Base-by-base conservation (phyloP, 2,329 filamentous ascomycete species). In the Penicillium frequentans region DNA sequence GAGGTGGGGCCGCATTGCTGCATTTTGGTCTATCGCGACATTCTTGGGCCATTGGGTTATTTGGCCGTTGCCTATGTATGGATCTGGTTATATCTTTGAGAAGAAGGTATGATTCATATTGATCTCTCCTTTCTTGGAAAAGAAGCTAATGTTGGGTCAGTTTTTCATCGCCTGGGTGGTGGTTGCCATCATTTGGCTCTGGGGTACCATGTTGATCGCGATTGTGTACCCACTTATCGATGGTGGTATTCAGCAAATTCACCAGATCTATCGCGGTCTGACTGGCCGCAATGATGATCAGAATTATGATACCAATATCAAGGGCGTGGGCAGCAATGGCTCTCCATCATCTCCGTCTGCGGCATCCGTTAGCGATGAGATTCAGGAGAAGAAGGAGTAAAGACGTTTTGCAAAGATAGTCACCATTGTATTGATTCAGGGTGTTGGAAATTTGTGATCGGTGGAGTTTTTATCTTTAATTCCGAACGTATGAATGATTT, bases 51-150 rank as follows among this genome's bases (percentile, higher is more conserved):
- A 83, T 52, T 82, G 79, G 80, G 79, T 84, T 1, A 57, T 84
- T 2, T 84, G 81, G 81, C 82, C 82, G 0, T 68, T 84, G 45
- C 81, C 81, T 0, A 84, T 84, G 80, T 84, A 84, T 60, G 82
- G 76, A 0, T 75, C 79, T 0, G 74, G 76, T 9, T 83, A 83
- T 54, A 68, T 83, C 0, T 83, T 83, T 59, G 70, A 71, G 1
- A 77, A 79, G 54, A 68, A 67, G 57, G 74, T 75, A 61, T 21
- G 52, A 47, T 3, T 33, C 3, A 2, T 3, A 21, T 31, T 5
- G 1, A 26, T 4, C 2, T 10, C 29, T 29, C 9, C 13, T 1
- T 49, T 8, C 52, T 13, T 10, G 43, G 14, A 11, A 29, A 13
- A 13, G 21, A 35, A n/a, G 27, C 46, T 63, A 31, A 64, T 45